Evolutionary conservation across 768 basidiomycete species (phyloP).

Genomic region (Pleurotus cornucopiae): DNA sequence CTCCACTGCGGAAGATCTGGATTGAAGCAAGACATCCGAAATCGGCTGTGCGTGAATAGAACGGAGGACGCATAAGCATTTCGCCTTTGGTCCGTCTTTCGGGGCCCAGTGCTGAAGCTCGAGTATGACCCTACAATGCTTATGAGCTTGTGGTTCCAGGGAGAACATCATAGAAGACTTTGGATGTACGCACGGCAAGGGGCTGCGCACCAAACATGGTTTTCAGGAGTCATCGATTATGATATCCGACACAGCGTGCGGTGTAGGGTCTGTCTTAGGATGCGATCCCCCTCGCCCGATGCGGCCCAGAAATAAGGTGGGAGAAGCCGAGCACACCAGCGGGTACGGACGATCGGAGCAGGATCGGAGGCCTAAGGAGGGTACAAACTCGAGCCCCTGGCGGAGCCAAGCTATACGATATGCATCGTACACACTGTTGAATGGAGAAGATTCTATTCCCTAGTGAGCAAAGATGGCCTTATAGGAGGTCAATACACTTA

Average conservation of each 20-base stretch:
- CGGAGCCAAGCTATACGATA: background rate
- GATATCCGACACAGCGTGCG: constrained; percentile 1
- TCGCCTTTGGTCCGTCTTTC: background rate
- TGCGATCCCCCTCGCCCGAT: background rate
- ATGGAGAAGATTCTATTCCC: too few species aligned
- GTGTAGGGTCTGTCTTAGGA: background rate
- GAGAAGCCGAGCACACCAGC: background rate
- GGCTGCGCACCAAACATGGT: background rate
- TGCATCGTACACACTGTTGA: background rate
- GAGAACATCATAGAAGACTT: background rate
- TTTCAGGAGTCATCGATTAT: constrained; percentile 6
- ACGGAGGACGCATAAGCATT: background rate
- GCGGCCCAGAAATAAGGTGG: constrained; percentile 1
- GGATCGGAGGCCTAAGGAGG: background rate
- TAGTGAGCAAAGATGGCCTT: too few species aligned
- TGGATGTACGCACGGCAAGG: background rate
- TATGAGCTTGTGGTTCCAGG: too few species aligned
- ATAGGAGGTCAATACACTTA: too few species aligned
- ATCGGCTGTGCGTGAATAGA: background rate
- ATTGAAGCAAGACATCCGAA: background rate
- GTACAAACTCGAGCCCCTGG: background rate
- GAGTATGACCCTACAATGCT: too few species aligned
- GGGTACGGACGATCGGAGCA: background rate
- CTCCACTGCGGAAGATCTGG: constrained; percentile 3
- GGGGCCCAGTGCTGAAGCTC: too few species aligned